Percentiles rank a stretch among this genome's conserved stretches.
Conservation (phyloP, 345 rosid genomes). For the Triadica sebifera region DNA sequence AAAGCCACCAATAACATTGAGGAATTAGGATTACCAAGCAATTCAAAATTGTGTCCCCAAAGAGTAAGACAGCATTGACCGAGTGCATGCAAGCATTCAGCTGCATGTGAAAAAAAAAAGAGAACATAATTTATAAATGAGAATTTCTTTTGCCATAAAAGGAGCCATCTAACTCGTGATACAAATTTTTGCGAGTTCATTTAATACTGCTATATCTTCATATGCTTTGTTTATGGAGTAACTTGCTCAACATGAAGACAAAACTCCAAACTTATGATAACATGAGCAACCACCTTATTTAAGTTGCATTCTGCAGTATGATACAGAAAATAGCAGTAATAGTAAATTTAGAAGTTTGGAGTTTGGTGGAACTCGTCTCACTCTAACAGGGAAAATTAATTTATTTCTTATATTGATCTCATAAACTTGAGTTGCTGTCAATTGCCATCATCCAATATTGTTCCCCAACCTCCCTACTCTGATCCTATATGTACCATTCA, state of each 20-base stretch:
- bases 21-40: slow-evolving; percentile 52
- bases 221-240: neutral
- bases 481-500: neutral
- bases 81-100: slow-evolving; percentile 76
- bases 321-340: neutral
- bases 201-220: neutral
- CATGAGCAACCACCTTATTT: neutral
- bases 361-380: neutral
- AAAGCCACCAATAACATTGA: neutral
- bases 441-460: no score
- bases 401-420: no score
- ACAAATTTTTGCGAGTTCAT: neutral
- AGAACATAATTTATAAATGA: slow-evolving; percentile 11
- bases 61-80: slow-evolving; percentile 66
- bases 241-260: neutral
- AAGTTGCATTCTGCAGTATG: neutral
- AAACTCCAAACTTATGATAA: neutral
- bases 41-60: slow-evolving; percentile 72
- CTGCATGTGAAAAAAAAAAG: slow-evolving; percentile 45
- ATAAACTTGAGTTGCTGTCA: no score
- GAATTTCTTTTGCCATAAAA: neutral
- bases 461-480: no score
- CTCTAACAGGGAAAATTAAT: neutral
- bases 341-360: neutral
- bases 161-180: slow-evolving; percentile 8